Evolutionary conservation across 768 basidiomycete genomes (phyloP), one percentile per base, ranked within the genome.

Genomic region (Dioszegia aurantiaca): DNA sequence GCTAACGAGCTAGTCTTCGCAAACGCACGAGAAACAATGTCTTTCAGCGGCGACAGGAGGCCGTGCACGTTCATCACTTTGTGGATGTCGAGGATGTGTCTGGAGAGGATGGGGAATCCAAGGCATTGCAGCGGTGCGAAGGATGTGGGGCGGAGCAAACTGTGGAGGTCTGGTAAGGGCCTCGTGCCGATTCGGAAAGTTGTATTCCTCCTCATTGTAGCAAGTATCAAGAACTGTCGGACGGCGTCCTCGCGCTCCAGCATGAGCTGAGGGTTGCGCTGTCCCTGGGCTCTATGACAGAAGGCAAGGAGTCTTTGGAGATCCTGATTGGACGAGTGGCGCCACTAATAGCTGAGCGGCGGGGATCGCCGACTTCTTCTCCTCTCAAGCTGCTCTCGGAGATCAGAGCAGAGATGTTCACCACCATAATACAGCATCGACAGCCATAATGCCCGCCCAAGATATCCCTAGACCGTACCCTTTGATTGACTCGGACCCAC

Each of bases 401-500:
- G n/a, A n/a, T n/a, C n/a, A n/a, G n/a, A n/a, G n/a, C n/a, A n/a
- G n/a, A n/a, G n/a, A n/a, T n/a, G n/a, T n/a, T n/a, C n/a, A n/a
- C n/a, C n/a, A n/a, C 26, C 9, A 30, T 17, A 8, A 31, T 44
- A 30, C 43, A 43, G 14, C 33, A 23, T 30, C 2, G 4, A 19
- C 44, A 57, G 24, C 10, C 52, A 59, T 33, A 30, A 73, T 73
- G 74, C 74, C 69, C 27, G 52, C 69, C 60, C 74, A 76, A 65
- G 58, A 72, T 55, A 60, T 68, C 41, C 48, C 65, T 19, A 70
- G 87, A 39, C 85, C 86, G 24, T 94, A 85, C 79, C 92, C 92
- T 46, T 86, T 94, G 78, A 88, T 98, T 79, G 94, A 97, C 78
- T 81, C 85, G 0, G 94, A 98, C 81, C 94, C 94, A 10, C 88